Evolutionary conservation across 2,329 filamentous ascomycete species (phyloP), one percentile per base, ranked within the genome.

Genomic region (Plectosphaerella sp.): DNA sequence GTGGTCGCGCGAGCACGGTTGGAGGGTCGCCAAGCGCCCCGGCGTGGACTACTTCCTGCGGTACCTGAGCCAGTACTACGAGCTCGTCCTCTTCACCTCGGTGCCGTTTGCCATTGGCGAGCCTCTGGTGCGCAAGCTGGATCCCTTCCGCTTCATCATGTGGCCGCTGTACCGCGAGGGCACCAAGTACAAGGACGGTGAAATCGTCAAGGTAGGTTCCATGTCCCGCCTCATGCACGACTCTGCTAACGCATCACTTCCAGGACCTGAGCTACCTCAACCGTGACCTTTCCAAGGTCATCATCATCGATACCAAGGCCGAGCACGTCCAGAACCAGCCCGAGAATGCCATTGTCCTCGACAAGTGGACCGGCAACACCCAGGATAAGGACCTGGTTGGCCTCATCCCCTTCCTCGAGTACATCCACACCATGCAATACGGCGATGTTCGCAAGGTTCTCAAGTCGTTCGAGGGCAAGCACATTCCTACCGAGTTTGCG

Each of bases 231-330:
- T 18, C 4, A n/a, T 20, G 3, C 11, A 45, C 18, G 50, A 37
- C 24, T 37, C 52, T 47, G 20, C 59, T 64, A 52, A 66, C 47
- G 20, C 15, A 18, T 33, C 11, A 10, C 14, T 10, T 25, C 37
- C 62, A 95, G 90, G 94, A 99, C 67, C 84, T 99, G n/a, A 91
- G 91, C 3, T 97, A 96, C 72, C 84, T 99, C 47, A 99, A 99
- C 76, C 89, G 94, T 54, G 91, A 96, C 64, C 81, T 97, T 35
- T 94, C 89, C 59, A 97, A 97, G 74, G 91, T 96, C 47, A 91
- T 99, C 67, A 86, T 99, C 61, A 82, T 99, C 64, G 94, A 99
- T 68, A 96, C 91, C 47, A 86, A 95, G 58, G 74, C 87, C 39
- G 75, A 82, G 41, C 91, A 97, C 63, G 89, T 93, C 55, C 87